Conservation (phyloP, 768 basidiomycete genomes). For the Lactifluus piperatus region DNA sequence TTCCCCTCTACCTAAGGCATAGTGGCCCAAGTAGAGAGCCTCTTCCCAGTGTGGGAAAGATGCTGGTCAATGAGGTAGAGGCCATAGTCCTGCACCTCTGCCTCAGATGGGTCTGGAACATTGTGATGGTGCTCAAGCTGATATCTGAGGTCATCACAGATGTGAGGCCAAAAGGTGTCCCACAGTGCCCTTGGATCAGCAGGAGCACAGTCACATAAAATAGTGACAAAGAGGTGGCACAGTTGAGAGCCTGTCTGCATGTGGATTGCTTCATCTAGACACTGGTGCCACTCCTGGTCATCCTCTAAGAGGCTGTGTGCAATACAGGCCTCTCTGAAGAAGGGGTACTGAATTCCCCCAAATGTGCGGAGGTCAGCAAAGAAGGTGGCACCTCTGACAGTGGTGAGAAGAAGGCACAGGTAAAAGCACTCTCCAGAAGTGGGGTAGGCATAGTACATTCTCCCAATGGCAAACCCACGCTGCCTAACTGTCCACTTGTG, state of each 20-base stretch:
- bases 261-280: conserved; percentile 30
- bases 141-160: neutral
- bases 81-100: conserved; percentile 29
- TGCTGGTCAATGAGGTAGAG: conserved; percentile 18
- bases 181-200: neutral
- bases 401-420: conserved; percentile 17
- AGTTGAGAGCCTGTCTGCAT: conserved; percentile 31
- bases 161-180: neutral
- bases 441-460: conserved; percentile 23
- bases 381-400: conserved; percentile 30
- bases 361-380: conserved; percentile 22
- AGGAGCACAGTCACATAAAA: neutral
- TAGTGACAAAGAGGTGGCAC: neutral
- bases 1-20: conserved; percentile 28
- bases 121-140: neutral
- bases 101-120: conserved; percentile 13
- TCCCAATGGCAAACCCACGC: conserved; percentile 25
- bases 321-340: conserved; percentile 36
- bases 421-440: conserved; percentile 34
- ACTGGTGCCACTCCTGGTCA: conserved; percentile 31
- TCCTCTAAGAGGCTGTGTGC: conserved; percentile 35
- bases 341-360: conserved; percentile 22
- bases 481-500: conserved; percentile 27
- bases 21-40: conserved; percentile 21
- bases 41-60: conserved; percentile 22